These are phyloP conservation scores for Chimonanthus praecox DNA, from an alignment of 164 flowering plant species.

Conservation along the genomic window DNA sequence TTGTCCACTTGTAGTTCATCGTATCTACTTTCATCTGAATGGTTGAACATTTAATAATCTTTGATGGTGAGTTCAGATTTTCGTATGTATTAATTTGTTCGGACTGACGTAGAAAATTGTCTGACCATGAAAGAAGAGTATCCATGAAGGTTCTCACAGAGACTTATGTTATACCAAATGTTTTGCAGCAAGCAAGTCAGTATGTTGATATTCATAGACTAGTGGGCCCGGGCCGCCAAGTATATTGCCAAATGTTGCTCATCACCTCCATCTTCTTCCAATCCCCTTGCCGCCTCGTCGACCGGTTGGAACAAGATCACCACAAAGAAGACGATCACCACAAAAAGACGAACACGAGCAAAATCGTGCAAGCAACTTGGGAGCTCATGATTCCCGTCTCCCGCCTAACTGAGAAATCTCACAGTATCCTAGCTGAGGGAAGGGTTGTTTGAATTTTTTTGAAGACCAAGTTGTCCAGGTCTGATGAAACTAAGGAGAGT, in stretches of 20 bases:
- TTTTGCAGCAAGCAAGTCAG: not conserved
- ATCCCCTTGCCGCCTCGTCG: not conserved
- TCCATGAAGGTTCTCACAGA: too few species aligned
- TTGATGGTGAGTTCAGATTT: too few species aligned
- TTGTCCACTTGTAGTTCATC: too few species aligned
- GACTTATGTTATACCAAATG: too few species aligned
- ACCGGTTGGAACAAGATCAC: not conserved
- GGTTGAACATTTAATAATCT: too few species aligned
- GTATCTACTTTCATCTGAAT: too few species aligned
- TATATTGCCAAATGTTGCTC: not conserved
- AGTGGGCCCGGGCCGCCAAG: conserved; percentile 3
- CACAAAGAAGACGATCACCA: not conserved
- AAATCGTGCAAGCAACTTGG: not conserved
- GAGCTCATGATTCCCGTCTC: not conserved
- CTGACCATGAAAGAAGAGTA: too few species aligned
- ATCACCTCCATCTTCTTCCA: not conserved
- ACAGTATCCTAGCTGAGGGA: not conserved
- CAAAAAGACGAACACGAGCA: not conserved
- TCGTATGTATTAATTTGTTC: too few species aligned
- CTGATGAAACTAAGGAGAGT: too few species aligned
- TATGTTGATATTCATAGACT: not conserved
- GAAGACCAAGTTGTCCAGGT: too few species aligned
- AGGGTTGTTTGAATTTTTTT: not conserved
- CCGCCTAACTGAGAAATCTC: not conserved
- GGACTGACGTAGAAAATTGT: too few species aligned